Conservation (phyloP, 176 grass and related monocot genomes). For the Hyparrhenia diplandra region DNA sequence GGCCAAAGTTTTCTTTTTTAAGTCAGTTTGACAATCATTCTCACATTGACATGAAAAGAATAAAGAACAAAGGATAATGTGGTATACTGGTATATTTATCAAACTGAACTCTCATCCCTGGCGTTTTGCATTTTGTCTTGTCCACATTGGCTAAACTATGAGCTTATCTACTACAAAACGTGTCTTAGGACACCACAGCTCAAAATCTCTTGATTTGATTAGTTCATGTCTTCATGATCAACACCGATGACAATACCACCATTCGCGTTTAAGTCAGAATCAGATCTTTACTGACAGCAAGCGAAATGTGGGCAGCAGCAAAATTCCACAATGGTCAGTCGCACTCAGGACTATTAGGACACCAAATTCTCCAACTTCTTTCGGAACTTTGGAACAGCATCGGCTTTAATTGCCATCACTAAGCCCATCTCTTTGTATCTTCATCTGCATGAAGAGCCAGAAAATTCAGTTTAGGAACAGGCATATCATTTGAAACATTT, state of each 20-base stretch:
- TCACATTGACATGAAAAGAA: background rate
- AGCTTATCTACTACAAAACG: background rate
- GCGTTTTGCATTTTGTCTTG: background rate
- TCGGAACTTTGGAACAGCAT: constrained; percentile 43
- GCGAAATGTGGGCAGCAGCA: background rate
- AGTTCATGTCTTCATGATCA: background rate
- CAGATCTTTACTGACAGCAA: background rate
- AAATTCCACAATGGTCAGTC: constrained; percentile 2
- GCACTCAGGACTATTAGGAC: constrained; percentile 14
- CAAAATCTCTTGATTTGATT: background rate
- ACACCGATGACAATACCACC: background rate
- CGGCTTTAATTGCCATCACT: constrained; percentile 64
- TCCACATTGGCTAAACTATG: too few species aligned
- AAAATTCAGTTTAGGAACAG: background rate
- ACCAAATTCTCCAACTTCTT: constrained; percentile 47
- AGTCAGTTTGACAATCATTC: background rate
- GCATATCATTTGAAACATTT: background rate
- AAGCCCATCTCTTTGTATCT: constrained; percentile 79
- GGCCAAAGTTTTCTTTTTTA: background rate
- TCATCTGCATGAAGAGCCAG: constrained; percentile 49
- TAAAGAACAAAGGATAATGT: background rate
- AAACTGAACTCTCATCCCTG: background rate
- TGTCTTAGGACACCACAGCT: background rate
- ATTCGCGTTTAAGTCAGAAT: background rate
- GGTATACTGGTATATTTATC: background rate